Percentiles rank a stretch among this genome's conserved stretches.
phyloP scores from a whole-genome alignment of 306 rosid genomes.

The Lathyrus oleraceus region DNA sequence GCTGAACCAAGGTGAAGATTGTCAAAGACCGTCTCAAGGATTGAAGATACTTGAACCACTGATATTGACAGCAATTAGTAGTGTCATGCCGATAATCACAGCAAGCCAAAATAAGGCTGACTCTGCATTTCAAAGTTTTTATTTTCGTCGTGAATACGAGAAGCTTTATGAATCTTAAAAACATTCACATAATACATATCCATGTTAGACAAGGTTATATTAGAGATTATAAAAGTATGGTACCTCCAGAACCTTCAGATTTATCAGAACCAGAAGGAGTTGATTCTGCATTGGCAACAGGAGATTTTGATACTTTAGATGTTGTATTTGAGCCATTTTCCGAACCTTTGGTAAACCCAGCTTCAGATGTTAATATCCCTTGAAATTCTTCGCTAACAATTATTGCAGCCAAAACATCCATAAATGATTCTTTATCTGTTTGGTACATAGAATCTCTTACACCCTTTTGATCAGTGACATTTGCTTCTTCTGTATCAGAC shows the following conservation, averaged over 20 bases:
- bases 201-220: not conserved
- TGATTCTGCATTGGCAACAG: constrained; percentile 42
- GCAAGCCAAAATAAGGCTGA: constrained; percentile 80
- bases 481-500: constrained; percentile 67
- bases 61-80: constrained; percentile 69
- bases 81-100: constrained; percentile 65
- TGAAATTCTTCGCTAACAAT: constrained; percentile 95
- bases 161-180: not conserved
- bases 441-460: constrained; percentile 40
- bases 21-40: constrained; percentile 52
- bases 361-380: constrained; percentile 92
- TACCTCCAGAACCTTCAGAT: constrained; percentile 66
- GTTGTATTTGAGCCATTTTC: constrained; percentile 52
- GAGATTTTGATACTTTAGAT: constrained; percentile 45
- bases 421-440: constrained; percentile 74
- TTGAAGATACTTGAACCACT: constrained; percentile 90
- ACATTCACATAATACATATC: constrained; percentile 14
- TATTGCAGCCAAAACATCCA: constrained; percentile 94
- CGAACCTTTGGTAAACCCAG: constrained; percentile 51
- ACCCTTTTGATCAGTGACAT: constrained; percentile 37
- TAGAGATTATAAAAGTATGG: constrained; percentile 11
- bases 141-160: constrained; percentile 20
- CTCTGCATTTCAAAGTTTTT: constrained; percentile 58
- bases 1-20: constrained; percentile 37
- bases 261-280: constrained; percentile 43